These are phyloP conservation scores for Euphorbia celastroides DNA, from an alignment of 441 rosid genomes.

Conservation along the genomic window DNA sequence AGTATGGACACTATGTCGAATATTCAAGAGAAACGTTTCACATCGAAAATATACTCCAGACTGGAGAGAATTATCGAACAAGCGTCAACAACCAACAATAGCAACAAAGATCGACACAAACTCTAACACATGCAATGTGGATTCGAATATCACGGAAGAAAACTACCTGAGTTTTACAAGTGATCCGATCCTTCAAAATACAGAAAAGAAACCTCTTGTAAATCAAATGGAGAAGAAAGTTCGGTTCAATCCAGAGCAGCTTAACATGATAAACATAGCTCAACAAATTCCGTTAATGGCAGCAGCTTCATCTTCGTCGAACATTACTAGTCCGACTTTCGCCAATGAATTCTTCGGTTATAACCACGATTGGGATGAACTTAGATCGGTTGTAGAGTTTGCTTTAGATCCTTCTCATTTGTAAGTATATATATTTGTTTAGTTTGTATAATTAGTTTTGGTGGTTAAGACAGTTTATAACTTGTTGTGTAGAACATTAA, in stretches of 20 bases:
- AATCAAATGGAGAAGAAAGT: too few species aligned
- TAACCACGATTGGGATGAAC: conserved; percentile 78
- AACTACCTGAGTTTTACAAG: conserved; percentile 49
- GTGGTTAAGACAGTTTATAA: not conserved
- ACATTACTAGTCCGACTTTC: conserved; percentile 21
- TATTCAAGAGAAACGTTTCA: conserved; percentile 55
- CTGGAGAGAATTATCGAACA: conserved; percentile 46
- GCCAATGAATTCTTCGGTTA: conserved; percentile 25
- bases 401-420: conserved; percentile 43
- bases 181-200: conserved; percentile 22
- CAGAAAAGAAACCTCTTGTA: conserved; percentile 25
- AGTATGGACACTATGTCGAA: conserved; percentile 82
- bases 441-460: too few species aligned
- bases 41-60: conserved; percentile 47
- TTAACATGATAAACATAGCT: conserved; percentile 13
- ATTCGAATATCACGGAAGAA: conserved; percentile 26
- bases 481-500: too few species aligned
- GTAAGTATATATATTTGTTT: conserved; percentile 23
- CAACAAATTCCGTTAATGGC: conserved; percentile 29
- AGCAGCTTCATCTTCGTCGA: conserved; percentile 22
- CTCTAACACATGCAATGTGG: conserved; percentile 23
- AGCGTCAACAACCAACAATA: conserved; percentile 15
- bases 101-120: conserved; percentile 15
- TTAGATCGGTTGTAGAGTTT: conserved; percentile 59
- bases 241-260: too few species aligned